A percentile compares a stretch with the other conserved stretches of the same genome.
Evolutionary conservation across 2,329 filamentous ascomycete genomes (phyloP).

Genomic region (Penicillium sp.): DNA sequence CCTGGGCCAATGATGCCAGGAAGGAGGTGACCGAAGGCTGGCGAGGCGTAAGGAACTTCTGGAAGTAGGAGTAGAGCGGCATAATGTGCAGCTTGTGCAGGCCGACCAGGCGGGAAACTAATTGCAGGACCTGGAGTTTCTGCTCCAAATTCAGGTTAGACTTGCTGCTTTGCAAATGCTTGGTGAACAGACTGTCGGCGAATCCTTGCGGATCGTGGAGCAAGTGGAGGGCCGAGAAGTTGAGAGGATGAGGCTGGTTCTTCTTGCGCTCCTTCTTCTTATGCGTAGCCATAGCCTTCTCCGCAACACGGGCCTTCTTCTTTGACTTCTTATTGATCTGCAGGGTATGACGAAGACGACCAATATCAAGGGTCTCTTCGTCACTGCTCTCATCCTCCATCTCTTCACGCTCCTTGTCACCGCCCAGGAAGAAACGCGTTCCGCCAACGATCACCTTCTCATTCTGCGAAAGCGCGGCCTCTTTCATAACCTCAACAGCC

Average conservation of each 20-base stretch:
- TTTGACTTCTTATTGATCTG: conserved; percentile 96
- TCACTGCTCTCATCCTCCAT: conserved; percentile 88
- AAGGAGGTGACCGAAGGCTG: conserved; percentile 93
- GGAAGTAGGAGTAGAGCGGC: conserved; percentile 93
- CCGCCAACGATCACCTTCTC: conserved; percentile 90
- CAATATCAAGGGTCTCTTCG: conserved; percentile 75
- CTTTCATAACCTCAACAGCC: conserved; percentile 97
- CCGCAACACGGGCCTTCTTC: conserved; percentile 80
- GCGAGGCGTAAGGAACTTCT: conserved; percentile 85
- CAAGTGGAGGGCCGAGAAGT: conserved; percentile 94
- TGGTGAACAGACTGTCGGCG: conserved; percentile 85
- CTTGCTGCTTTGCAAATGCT: conserved; percentile 87
- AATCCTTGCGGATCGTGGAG: conserved; percentile 95
- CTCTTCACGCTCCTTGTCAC: conserved; percentile 94
- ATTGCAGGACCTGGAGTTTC: conserved; percentile 85
- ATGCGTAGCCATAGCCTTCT: conserved; percentile 80
- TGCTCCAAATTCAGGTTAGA: conserved; percentile 85
- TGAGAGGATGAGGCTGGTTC: conserved; percentile 82
- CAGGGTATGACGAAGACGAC: conserved; percentile 79
- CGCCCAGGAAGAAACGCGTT: conserved; percentile 92
- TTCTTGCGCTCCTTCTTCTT: conserved; percentile 88
- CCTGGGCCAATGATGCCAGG: conserved; percentile 88
- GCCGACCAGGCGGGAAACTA: conserved; percentile 89
- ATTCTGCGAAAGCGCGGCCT: conserved; percentile 85
- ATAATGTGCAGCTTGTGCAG: conserved; percentile 91